A percentile compares a stretch with the other conserved stretches of the same genome.
phyloP scores from a whole-genome alignment of 192 early-diverging fungal genomes.

The Umbelopsis ramanniana region DNA sequence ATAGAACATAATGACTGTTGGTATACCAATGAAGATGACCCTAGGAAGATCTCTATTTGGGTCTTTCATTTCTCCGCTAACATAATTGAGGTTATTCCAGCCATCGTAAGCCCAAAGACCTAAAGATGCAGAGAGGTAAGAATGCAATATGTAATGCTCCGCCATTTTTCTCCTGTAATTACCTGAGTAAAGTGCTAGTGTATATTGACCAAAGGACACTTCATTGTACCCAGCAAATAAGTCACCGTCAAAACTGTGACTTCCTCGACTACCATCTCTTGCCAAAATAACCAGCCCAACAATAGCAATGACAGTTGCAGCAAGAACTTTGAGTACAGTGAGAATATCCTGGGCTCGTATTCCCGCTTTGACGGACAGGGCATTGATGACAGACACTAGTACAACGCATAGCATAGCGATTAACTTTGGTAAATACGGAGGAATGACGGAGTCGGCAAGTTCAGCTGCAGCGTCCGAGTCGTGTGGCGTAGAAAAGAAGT shows the following conservation, averaged over 20 bases:
- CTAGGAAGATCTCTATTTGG: slow-evolving; percentile 80
- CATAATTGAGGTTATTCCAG: slow-evolving; percentile 80
- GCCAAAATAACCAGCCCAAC: slow-evolving; percentile 69
- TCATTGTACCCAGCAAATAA: slow-evolving; percentile 61
- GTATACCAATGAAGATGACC: slow-evolving; percentile 78
- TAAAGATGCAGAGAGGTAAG: slow-evolving; percentile 29
- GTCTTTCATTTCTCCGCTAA: slow-evolving; percentile 83
- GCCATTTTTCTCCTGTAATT: neutral
- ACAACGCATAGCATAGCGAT: slow-evolving; percentile 65
- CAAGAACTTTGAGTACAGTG: slow-evolving; percentile 73
- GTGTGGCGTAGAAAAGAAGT: slow-evolving; percentile 46
- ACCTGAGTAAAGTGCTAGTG: slow-evolving; percentile 75
- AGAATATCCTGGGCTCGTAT: slow-evolving; percentile 74
- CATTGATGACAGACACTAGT: slow-evolving; percentile 67
- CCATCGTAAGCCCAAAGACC: slow-evolving; percentile 68
- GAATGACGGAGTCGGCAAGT: slow-evolving; percentile 42
- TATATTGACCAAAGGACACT: slow-evolving; percentile 65
- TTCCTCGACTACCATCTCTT: slow-evolving; percentile 47
- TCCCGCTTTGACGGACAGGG: slow-evolving; percentile 63
- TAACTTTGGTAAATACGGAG: slow-evolving; percentile 50
- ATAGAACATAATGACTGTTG: slow-evolving; percentile 73
- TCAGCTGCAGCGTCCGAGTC: slow-evolving; percentile 42
- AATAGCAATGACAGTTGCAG: slow-evolving; percentile 68
- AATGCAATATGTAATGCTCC: slow-evolving; percentile 21
- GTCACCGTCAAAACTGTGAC: slow-evolving; percentile 63